phyloP scores from a whole-genome alignment of 2,329 filamentous ascomycete species.

The Trichophyton simii region DNA sequence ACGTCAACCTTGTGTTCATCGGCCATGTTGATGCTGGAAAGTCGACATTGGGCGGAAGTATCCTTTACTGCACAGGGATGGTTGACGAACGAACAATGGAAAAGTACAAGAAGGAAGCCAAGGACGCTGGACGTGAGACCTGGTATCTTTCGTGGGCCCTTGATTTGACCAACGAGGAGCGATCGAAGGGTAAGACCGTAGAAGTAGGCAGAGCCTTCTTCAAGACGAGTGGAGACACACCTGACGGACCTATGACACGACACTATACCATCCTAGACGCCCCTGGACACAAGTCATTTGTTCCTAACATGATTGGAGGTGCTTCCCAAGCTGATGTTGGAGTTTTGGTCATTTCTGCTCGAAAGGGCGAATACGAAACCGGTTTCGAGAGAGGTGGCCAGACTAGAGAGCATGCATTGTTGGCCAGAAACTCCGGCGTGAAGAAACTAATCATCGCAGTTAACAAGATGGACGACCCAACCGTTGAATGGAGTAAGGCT shows the following conservation, averaged over 20 bases:
- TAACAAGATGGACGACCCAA: slow-evolving; percentile 99
- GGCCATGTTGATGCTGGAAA: slow-evolving; percentile 98
- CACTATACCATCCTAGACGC: slow-evolving; percentile 95
- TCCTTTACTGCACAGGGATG: slow-evolving; percentile 91
- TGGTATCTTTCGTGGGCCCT: slow-evolving; percentile 99
- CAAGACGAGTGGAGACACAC: slow-evolving; percentile 49
- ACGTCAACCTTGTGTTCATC: slow-evolving; percentile 93
- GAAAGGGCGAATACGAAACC: slow-evolving; percentile 97
- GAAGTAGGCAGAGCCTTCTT: slow-evolving; percentile 94
- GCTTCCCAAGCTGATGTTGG: slow-evolving; percentile 88
- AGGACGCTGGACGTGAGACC: slow-evolving; percentile 89
- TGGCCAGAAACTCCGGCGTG: slow-evolving; percentile 96
- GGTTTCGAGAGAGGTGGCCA: slow-evolving; percentile 95
- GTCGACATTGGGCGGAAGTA: slow-evolving; percentile 86
- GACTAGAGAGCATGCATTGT: slow-evolving; percentile 91
- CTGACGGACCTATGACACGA: slow-evolving; percentile 56
- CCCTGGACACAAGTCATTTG: slow-evolving; percentile 94
- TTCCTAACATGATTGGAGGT: slow-evolving; percentile 95
- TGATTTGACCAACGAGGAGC: slow-evolving; percentile 92
- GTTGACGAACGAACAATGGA: slow-evolving; percentile 98
- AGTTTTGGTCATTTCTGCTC: slow-evolving; percentile 86
- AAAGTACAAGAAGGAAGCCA: slow-evolving; percentile 94
- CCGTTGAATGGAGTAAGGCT: slow-evolving; percentile 88
- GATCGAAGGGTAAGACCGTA: slow-evolving; percentile 93
- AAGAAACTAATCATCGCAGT: slow-evolving; percentile 91